These are phyloP conservation scores for Russula ochroleuca DNA, from an alignment of 768 basidiomycete species.

Conservation along the genomic window DNA sequence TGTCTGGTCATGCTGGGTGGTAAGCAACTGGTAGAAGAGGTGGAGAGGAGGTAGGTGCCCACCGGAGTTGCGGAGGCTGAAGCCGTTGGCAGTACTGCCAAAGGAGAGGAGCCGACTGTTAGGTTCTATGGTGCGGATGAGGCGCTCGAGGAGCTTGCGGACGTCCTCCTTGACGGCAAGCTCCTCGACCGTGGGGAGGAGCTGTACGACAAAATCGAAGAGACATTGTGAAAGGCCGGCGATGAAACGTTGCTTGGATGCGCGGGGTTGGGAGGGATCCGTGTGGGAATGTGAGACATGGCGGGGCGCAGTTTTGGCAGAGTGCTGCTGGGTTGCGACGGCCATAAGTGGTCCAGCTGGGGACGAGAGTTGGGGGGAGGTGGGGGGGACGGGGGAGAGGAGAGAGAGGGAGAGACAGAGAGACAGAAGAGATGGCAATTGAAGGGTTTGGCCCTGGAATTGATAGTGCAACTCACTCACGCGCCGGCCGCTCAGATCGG, in stretches of 20 bases:
- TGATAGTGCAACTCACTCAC: background rate
- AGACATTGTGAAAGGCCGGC: constrained; percentile 84
- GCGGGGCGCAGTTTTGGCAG: constrained; percentile 14
- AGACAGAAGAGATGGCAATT: no score
- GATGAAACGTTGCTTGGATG: constrained; percentile 60
- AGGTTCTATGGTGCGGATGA: constrained; percentile 93
- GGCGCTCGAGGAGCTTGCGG: constrained; percentile 86
- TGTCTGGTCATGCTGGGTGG: constrained; percentile 53
- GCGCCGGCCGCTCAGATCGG: background rate
- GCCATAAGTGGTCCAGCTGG: constrained; percentile 13
- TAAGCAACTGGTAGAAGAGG: background rate
- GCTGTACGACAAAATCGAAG: constrained; percentile 90
- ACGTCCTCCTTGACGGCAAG: constrained; percentile 95
- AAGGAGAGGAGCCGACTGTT: constrained; percentile 88
- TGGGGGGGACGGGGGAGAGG: background rate
- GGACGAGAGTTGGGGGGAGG: background rate
- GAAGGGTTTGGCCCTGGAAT: background rate
- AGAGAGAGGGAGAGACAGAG: background rate
- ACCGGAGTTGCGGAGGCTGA: constrained; percentile 96
- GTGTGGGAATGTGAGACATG: constrained; percentile 19
- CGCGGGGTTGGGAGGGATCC: constrained; percentile 28
- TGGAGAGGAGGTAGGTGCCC: constrained; percentile 12
- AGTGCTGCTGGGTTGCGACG: constrained; percentile 19
- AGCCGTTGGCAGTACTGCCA: constrained; percentile 95
- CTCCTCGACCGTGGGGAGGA: constrained; percentile 86